These are phyloP conservation scores for Penicillium griseofulvum DNA, from an alignment of 2,329 filamentous ascomycete genomes.

Conservation along the genomic window DNA sequence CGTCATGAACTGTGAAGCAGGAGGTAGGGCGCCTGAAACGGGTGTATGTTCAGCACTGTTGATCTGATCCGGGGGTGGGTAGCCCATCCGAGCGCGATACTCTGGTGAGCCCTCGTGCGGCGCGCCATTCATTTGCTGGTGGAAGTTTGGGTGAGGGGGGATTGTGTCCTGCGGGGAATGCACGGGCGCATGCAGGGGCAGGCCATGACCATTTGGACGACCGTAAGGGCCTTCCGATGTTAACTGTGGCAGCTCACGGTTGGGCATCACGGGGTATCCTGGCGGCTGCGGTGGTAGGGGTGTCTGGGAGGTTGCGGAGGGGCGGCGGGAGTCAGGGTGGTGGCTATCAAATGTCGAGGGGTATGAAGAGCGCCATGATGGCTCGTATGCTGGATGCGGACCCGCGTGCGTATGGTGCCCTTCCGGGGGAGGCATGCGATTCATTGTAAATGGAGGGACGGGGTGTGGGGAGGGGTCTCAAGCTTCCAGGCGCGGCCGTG, in stretches of 20 bases:
- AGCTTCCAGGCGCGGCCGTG: neutral
- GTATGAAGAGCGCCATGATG: conserved; percentile 32
- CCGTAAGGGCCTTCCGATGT: conserved; percentile 35
- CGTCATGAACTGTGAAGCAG: conserved; percentile 28
- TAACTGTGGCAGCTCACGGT: conserved; percentile 36
- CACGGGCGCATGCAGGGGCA: conserved; percentile 32
- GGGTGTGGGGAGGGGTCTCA: neutral
- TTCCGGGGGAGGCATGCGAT: conserved; percentile 34
- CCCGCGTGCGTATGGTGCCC: conserved; percentile 27
- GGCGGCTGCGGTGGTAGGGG: conserved; percentile 24
- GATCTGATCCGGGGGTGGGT: conserved; percentile 30
- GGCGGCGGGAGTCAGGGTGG: conserved; percentile 30
- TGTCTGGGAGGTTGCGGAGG: conserved; percentile 28
- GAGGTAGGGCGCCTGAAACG: conserved; percentile 31
- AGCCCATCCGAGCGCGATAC: conserved; percentile 34
- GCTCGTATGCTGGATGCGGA: conserved; percentile 31
- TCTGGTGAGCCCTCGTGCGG: conserved; percentile 34
- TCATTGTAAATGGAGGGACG: conserved; percentile 19
- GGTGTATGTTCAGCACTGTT: conserved; percentile 32
- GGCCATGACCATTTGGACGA: conserved; percentile 30
- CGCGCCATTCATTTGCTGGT: conserved; percentile 33
- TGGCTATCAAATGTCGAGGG: conserved; percentile 31
- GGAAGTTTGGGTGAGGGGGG: conserved; percentile 28
- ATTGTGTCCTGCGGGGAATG: conserved; percentile 29
- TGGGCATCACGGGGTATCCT: conserved; percentile 31